phyloP scores from a whole-genome alignment of 768 basidiomycete species.

The Vararia minispora region DNA sequence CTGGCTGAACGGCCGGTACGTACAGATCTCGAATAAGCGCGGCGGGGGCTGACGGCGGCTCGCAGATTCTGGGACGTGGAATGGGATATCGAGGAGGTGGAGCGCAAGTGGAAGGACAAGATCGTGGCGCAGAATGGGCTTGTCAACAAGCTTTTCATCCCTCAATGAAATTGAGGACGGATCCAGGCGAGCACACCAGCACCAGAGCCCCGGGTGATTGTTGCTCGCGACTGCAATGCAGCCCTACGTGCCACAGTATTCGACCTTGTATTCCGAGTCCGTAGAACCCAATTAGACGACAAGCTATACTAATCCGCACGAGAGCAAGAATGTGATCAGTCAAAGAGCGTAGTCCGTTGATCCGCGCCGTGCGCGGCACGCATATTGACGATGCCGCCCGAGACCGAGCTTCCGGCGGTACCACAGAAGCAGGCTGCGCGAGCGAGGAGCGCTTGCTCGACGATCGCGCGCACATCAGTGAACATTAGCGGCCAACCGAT shows the following conservation, averaged over 20 bases:
- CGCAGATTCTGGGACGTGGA: slow-evolving; percentile 4
- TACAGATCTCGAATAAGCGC: too few species aligned
- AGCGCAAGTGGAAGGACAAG: slow-evolving; percentile 6
- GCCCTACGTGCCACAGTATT: too few species aligned
- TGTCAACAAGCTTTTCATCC: slow-evolving; percentile 5
- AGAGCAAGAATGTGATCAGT: slow-evolving; percentile 23
- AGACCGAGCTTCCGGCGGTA: slow-evolving; percentile 26
- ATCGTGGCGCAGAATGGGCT: neutral
- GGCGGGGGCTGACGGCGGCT: too few species aligned
- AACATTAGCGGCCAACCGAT: slow-evolving; percentile 32
- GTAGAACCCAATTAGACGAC: too few species aligned
- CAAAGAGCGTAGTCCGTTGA: slow-evolving; percentile 22
- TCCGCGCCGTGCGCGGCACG: slow-evolving; percentile 27
- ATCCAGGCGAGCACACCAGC: too few species aligned
- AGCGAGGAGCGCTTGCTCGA: slow-evolving; percentile 29
- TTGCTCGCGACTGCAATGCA: slow-evolving; percentile 12
- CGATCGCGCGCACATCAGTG: slow-evolving; percentile 30
- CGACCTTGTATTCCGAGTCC: too few species aligned
- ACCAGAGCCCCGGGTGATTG: too few species aligned
- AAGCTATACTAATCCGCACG: too few species aligned
- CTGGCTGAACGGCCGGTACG: slow-evolving; percentile 4
- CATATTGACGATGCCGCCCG: slow-evolving; percentile 29
- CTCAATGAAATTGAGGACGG: too few species aligned
- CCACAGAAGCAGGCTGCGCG: slow-evolving; percentile 27
- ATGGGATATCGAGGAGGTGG: slow-evolving; percentile 9